Conservation (phyloP, 768 basidiomycete species). For the Cubamyces sp. region DNA sequence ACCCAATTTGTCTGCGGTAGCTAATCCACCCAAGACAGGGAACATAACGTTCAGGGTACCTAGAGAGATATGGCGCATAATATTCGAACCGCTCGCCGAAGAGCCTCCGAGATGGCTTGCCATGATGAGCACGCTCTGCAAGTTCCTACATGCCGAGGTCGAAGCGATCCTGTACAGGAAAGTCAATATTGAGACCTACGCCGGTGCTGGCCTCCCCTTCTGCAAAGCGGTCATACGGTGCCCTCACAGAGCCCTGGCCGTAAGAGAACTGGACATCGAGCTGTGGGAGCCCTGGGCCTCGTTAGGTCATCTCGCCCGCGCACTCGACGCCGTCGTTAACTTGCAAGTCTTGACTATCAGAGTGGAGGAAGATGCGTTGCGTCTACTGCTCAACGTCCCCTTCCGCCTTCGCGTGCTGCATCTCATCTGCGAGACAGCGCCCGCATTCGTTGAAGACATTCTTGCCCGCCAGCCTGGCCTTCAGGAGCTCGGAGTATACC, state of each 20-base stretch:
- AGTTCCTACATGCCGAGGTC: neutral
- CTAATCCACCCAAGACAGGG: too few relatives aligned
- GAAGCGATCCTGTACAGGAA: neutral
- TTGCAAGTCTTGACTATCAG: neutral
- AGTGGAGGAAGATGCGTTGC: neutral
- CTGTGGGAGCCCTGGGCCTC: neutral
- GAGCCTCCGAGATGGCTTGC: neutral
- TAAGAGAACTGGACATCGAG: neutral
- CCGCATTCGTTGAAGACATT: neutral
- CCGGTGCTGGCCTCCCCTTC: neutral
- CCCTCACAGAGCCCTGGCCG: neutral
- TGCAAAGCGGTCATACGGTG: neutral
- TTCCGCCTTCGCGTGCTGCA: neutral
- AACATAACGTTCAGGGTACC: too few relatives aligned
- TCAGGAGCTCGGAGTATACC: neutral
- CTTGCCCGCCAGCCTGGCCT: neutral
- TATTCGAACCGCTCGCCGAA: neutral
- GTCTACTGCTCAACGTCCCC: neutral
- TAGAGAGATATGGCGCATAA: neutral
- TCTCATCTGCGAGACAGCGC: neutral
- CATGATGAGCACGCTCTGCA: neutral
- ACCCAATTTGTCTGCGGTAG: too few relatives aligned
- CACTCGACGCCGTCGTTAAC: neutral
- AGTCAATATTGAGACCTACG: neutral
- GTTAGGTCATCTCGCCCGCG: neutral